These are phyloP conservation scores for Fusarium scirpi DNA, from an alignment of 2,329 filamentous ascomycete genomes.

Conservation along the genomic window DNA sequence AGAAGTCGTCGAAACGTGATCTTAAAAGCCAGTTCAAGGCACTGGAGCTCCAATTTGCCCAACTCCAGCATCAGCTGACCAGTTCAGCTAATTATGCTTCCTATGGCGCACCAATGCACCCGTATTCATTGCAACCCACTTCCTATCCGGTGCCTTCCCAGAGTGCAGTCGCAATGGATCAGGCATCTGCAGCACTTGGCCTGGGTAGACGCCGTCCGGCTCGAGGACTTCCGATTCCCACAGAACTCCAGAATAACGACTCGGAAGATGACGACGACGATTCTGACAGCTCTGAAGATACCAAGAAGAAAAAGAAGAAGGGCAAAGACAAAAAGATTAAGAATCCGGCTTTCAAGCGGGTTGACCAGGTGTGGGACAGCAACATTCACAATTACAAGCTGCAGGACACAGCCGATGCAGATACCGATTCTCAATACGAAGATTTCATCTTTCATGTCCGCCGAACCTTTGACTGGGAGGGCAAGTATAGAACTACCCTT, in stretches of 20 bases:
- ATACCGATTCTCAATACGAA: conserved; percentile 71
- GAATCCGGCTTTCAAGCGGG: conserved; percentile 60
- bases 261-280: not conserved
- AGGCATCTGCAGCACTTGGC: not conserved
- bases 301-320: conserved; percentile 35
- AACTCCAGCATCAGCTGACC: conserved; percentile 43
- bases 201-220: not conserved
- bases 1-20: conserved; percentile 15
- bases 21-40: conserved; percentile 48
- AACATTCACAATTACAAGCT: conserved; percentile 64
- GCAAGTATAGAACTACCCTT: conserved; percentile 77
- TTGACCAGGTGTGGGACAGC: conserved; percentile 67
- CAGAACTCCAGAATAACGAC: not conserved
- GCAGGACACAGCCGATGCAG: conserved; percentile 64
- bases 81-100: conserved; percentile 5
- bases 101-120: conserved; percentile 1
- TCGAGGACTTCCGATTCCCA: not conserved
- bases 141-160: not conserved
- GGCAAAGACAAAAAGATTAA: conserved; percentile 39
- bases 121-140: conserved; percentile 13
- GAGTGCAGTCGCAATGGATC: not conserved
- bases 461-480: conserved; percentile 85
- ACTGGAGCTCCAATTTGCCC: conserved; percentile 47
- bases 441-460: conserved; percentile 87
- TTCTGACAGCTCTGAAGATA: conserved; percentile 22